Conservation (phyloP, 2,329 filamentous ascomycete species). For the Blastomyces parvus region DNA sequence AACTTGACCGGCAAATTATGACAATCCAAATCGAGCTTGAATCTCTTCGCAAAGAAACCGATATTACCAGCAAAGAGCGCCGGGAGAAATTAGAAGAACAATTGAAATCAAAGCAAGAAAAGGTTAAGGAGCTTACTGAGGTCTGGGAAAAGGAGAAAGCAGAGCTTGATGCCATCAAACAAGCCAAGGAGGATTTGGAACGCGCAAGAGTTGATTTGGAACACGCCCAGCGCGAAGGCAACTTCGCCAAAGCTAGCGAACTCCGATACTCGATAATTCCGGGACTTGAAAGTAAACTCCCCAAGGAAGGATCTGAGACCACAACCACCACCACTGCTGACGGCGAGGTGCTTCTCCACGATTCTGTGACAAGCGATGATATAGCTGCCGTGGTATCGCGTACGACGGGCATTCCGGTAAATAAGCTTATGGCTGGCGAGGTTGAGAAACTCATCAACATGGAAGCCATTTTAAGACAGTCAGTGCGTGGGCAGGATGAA, state of each 20-base stretch:
- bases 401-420: slow-evolving; percentile 84
- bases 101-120: slow-evolving; percentile 65
- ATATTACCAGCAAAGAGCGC: slow-evolving; percentile 78
- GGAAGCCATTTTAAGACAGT: slow-evolving; percentile 78
- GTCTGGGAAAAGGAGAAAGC: slow-evolving; percentile 84
- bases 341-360: slow-evolving; percentile 64
- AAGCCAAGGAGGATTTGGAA: slow-evolving; percentile 79
- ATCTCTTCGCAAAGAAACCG: slow-evolving; percentile 85
- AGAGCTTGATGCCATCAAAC: slow-evolving; percentile 80
- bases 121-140: slow-evolving; percentile 63
- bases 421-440: slow-evolving; percentile 85
- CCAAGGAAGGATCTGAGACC: slow-evolving; percentile 55
- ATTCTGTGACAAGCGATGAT: slow-evolving; percentile 90
- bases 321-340: slow-evolving; percentile 28
- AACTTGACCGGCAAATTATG: slow-evolving; percentile 88
- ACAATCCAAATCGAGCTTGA: slow-evolving; percentile 96
- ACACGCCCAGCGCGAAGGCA: slow-evolving; percentile 72
- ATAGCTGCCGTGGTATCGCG: slow-evolving; percentile 87
- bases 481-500: slow-evolving; percentile 87
- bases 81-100: slow-evolving; percentile 74
- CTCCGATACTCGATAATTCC: slow-evolving; percentile 84
- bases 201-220: slow-evolving; percentile 77
- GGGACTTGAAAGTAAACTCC: slow-evolving; percentile 64
- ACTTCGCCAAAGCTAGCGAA: slow-evolving; percentile 85
- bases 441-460: slow-evolving; percentile 92